phyloP scores from a whole-genome alignment of 345 rosid genomes.

The Turritis glabra region DNA sequence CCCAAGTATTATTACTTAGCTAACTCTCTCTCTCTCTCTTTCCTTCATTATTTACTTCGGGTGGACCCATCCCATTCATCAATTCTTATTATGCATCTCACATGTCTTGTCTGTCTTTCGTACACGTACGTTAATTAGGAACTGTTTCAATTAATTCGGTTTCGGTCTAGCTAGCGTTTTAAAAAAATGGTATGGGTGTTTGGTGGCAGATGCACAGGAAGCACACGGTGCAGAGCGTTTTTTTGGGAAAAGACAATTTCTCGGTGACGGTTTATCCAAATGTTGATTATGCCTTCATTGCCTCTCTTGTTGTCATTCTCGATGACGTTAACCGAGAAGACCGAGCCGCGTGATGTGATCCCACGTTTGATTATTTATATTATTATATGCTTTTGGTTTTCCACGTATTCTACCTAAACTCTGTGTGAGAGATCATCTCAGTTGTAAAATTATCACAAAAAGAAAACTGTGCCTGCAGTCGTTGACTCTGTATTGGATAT shows the following conservation, averaged over 20 bases:
- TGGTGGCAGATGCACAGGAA: conserved; percentile 40
- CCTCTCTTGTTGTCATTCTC: conserved; percentile 49
- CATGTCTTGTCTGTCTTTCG: too few relatives aligned
- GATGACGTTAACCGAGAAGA: conserved; percentile 50
- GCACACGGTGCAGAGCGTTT: conserved; percentile 39
- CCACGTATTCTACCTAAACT: neutral
- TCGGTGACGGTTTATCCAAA: conserved; percentile 48
- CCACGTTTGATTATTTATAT: neutral
- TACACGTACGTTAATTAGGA: too few relatives aligned
- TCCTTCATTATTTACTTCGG: neutral
- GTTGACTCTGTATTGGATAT: too few relatives aligned
- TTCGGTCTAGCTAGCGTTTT: too few relatives aligned
- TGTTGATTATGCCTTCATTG: conserved; percentile 45
- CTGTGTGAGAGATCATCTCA: neutral
- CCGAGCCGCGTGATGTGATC: neutral
- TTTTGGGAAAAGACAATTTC: conserved; percentile 47
- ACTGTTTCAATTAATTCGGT: too few relatives aligned
- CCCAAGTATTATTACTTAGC: too few relatives aligned
- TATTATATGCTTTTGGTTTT: too few relatives aligned
- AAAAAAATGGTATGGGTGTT: neutral
- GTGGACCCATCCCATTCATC: too few relatives aligned
- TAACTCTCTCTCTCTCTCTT: neutral
- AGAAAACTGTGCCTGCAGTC: neutral
- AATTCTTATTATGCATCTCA: too few relatives aligned
- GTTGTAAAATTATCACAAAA: neutral